Percentiles rank a stretch among this genome's conserved stretches.
Conservation (phyloP, 441 rosid genomes). For the Pelargonium cotyledonis region DNA sequence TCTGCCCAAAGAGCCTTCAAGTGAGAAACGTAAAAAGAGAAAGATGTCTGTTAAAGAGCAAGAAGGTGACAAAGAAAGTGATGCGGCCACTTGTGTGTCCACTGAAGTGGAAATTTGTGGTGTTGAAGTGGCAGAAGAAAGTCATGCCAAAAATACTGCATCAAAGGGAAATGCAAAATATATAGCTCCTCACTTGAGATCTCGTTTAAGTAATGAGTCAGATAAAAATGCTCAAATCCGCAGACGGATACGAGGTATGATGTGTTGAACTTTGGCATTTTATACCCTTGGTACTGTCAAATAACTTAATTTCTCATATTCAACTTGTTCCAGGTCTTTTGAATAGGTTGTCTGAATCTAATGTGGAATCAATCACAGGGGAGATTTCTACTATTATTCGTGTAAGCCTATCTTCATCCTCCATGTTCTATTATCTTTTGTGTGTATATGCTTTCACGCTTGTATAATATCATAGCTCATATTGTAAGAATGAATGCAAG, state of each 20-base stretch:
- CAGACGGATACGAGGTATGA: slow-evolving; percentile 62
- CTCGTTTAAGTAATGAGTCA: slow-evolving; percentile 43
- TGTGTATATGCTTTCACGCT: neutral
- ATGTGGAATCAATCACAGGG: slow-evolving; percentile 73
- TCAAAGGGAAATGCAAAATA: slow-evolving; percentile 38
- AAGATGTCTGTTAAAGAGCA: slow-evolving; percentile 30
- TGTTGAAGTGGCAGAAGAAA: slow-evolving; percentile 24
- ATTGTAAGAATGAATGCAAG: neutral
- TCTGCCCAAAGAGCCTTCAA: slow-evolving; percentile 18
- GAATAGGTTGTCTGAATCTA: slow-evolving; percentile 74
- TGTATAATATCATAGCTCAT: neutral
- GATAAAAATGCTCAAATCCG: slow-evolving; percentile 65
- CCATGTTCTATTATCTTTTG: neutral
- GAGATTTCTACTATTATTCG: slow-evolving; percentile 57
- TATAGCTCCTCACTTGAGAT: slow-evolving; percentile 67
- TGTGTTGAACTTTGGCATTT: slow-evolving; percentile 12
- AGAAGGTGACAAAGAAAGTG: slow-evolving; percentile 20
- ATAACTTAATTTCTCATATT: slow-evolving; percentile 15
- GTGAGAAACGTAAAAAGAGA: slow-evolving; percentile 36
- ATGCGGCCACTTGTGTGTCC: slow-evolving; percentile 20
- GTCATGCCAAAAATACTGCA: slow-evolving; percentile 20
- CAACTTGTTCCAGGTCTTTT: slow-evolving; percentile 59
- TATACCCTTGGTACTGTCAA: slow-evolving; percentile 8
- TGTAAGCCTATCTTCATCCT: slow-evolving; percentile 37
- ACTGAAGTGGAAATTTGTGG: slow-evolving; percentile 22